These are phyloP conservation scores for Kwoniella bestiolae DNA, from an alignment of 768 basidiomycete species.

Conservation along the genomic window DNA sequence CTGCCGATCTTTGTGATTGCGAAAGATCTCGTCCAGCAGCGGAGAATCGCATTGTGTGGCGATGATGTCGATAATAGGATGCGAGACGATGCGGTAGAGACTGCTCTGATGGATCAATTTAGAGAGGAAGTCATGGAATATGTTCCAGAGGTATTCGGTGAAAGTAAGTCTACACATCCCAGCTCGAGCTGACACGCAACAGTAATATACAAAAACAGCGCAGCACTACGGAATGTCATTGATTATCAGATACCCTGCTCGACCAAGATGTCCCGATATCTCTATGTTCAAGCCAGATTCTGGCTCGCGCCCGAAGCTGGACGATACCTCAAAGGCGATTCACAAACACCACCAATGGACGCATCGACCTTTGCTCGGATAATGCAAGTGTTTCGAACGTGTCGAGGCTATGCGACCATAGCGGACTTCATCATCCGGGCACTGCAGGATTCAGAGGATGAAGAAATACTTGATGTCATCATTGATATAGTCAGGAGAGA, in stretches of 20 bases:
- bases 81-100: conserved; percentile 35
- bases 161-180: conserved; percentile 29
- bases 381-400: conserved; percentile 35
- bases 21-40: conserved; percentile 45
- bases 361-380: conserved; percentile 46
- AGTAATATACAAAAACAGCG: conserved; percentile 41
- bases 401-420: conserved; percentile 39
- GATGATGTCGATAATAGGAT: conserved; percentile 30
- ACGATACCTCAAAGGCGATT: conserved; percentile 18
- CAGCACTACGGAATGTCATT: conserved; percentile 23
- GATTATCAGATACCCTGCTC: conserved; percentile 37
- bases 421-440: conserved; percentile 42
- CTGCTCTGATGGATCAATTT: conserved; percentile 22
- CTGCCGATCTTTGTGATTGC: conserved; percentile 50
- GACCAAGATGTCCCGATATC: conserved; percentile 30
- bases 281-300: conserved; percentile 46
- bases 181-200: not conserved
- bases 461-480: conserved; percentile 39
- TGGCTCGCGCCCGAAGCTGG: conserved; percentile 42
- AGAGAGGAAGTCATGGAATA: conserved; percentile 47
- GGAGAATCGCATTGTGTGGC: conserved; percentile 44
- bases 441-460: conserved; percentile 32
- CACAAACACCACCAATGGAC: conserved; percentile 29
- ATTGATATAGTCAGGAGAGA: conserved; percentile 39
- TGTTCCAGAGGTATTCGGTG: conserved; percentile 48